Base-by-base conservation (phyloP, 306 rosid species). In the Cyamopsis tetragonoloba region DNA sequence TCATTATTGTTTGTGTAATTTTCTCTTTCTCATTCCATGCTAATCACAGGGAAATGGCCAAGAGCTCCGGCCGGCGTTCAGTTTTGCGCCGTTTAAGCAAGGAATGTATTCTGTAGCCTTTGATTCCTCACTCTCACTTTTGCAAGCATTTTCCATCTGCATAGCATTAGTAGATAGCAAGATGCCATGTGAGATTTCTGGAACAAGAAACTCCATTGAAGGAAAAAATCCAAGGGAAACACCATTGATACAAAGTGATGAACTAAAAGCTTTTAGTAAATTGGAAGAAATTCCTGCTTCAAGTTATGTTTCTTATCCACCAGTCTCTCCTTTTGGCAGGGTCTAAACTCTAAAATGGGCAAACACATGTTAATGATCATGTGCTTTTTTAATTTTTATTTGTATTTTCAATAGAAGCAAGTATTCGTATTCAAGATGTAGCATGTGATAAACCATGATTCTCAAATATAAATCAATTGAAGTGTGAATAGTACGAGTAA, bases 61-160 rank as follows among this genome's bases (percentile, higher is more conserved):
- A 54, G 97, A 79, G 75, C 69, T 66, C 80, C 80, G 34, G 47
- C 80, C 84, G 38, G 66, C 82, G 47, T 74, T 90, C 54, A 83
- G 81, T 41, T 65, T 95, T 73, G 53, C 85, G 27, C 81, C 80
- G 43, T 88, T 79, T 65, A 87, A 85, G 81, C 86, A 83, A 31
- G 91, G 88, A 56, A 72, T 81, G 77, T 95, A 85, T 47, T 90
- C 99, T 24, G 87, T 90, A 58, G 88, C 78, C 78, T 95, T 88
- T 72, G 87, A 69, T 57, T 80, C 95, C 32, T 82, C 91, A 44
- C 66, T 95, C 55, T 75, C 97, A 43, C 79, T 72, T 68, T 67
- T 95, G 81, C 99, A 85, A 85, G 99, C 97, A 35, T 90, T 95
- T 81, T 90, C 97, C 70, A 82, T 86, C 32, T 83, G 96, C 89